Evolutionary conservation across 352 stramenopile genomes (phyloP).

Genomic region (Globisporangium canariense): DNA sequence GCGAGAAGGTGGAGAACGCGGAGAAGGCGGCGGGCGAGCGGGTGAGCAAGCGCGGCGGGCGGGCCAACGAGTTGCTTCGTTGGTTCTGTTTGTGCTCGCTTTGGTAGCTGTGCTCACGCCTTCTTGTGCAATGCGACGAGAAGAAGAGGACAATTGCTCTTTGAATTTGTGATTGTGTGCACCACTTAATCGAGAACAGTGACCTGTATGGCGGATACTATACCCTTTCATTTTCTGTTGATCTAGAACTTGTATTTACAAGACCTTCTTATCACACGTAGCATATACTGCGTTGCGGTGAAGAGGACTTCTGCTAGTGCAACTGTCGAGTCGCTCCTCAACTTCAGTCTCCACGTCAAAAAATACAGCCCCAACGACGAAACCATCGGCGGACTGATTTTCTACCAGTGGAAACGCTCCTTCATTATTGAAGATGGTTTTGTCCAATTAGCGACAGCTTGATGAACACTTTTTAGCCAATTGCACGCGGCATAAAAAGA

Average conservation of each 20-base stretch:
- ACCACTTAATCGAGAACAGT: not conserved
- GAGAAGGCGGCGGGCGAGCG: not conserved
- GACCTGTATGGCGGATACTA: not conserved
- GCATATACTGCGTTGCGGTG: too few relatives aligned
- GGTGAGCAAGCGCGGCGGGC: too few relatives aligned
- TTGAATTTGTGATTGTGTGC: not conserved
- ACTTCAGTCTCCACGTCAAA: slow-evolving; percentile 13
- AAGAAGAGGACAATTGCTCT: not conserved
- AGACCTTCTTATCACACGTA: not conserved
- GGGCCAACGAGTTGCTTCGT: not conserved
- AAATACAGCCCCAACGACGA: not conserved
- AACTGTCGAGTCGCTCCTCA: slow-evolving; percentile 4
- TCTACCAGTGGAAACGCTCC: not conserved
- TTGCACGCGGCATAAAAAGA: not conserved
- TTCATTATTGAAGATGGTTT: not conserved
- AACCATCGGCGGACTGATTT: not conserved
- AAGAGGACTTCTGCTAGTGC: not conserved
- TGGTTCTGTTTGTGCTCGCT: not conserved
- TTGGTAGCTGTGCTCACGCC: too few relatives aligned
- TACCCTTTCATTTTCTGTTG: not conserved
- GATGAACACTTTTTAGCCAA: not conserved
- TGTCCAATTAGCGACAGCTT: not conserved
- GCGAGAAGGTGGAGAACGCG: not conserved
- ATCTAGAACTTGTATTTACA: not conserved
- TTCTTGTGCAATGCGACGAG: slow-evolving; percentile 3